These are phyloP conservation scores for Cordyceps farinosa DNA, from an alignment of 2,329 filamentous ascomycete species.

Conservation along the genomic window DNA sequence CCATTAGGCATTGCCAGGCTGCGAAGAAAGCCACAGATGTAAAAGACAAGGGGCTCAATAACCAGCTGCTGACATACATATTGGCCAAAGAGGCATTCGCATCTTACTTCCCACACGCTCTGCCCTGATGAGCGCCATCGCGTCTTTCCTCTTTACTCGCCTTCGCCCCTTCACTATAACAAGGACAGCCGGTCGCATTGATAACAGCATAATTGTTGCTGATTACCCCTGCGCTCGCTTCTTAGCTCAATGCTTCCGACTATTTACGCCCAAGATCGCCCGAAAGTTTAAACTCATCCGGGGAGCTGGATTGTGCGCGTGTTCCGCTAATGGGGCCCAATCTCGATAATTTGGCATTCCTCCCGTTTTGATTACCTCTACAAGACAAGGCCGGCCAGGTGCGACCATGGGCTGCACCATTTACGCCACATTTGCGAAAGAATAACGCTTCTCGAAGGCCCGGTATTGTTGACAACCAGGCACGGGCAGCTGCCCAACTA, in stretches of 20 bases:
- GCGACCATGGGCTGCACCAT: no score
- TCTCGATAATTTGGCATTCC: slow-evolving; percentile 13
- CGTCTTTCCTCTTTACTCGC: neutral
- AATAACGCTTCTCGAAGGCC: neutral
- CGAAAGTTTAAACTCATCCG: no score
- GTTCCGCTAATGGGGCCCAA: neutral
- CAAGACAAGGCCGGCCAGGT: no score
- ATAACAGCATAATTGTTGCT: neutral
- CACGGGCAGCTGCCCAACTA: slow-evolving; percentile 2
- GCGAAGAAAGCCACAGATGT: neutral
- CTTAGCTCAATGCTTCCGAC: neutral
- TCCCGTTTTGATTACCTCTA: neutral
- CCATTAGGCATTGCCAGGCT: neutral
- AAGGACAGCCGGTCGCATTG: neutral
- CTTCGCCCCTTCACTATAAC: neutral
- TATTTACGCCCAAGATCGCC: no score
- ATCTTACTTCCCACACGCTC: no score
- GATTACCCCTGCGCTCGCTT: neutral
- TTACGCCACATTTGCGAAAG: neutral
- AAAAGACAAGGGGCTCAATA: neutral
- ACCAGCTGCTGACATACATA: neutral
- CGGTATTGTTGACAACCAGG: neutral
- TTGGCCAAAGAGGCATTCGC: neutral
- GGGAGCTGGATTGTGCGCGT: neutral
- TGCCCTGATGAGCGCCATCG: neutral